Percentiles rank a stretch among this genome's conserved stretches.
These are phyloP conservation scores for Xylaria sp. DNA, from an alignment of 495 filamentous ascomycete species.

Conservation along the genomic window DNA sequence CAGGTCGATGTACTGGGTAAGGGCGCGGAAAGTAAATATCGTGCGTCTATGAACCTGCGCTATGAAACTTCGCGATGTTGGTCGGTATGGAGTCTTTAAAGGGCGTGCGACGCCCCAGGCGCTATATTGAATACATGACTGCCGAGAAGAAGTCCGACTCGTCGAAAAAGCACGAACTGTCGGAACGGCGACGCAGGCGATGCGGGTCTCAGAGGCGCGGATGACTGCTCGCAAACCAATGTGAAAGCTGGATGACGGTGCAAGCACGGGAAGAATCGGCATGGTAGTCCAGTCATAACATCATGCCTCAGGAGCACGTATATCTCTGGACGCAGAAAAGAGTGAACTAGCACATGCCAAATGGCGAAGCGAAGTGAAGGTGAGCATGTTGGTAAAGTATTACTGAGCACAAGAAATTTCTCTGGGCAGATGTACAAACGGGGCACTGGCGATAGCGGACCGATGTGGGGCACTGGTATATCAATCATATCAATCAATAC, in stretches of 20 bases:
- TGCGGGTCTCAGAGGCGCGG: slow-evolving; percentile 32
- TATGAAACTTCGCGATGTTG: slow-evolving; percentile 25
- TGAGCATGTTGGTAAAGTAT: background rate
- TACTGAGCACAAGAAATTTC: slow-evolving; percentile 18
- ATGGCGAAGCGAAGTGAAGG: slow-evolving; percentile 19
- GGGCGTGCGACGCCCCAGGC: slow-evolving; percentile 25
- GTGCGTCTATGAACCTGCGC: slow-evolving; percentile 39
- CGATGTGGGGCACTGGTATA: slow-evolving; percentile 12
- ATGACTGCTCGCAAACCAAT: slow-evolving; percentile 40
- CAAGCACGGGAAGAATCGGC: slow-evolving; percentile 34
- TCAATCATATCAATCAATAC: no score
- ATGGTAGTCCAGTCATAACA: slow-evolving; percentile 39
- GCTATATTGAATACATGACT: slow-evolving; percentile 35
- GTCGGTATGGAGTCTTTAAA: background rate
- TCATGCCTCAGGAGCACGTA: slow-evolving; percentile 31
- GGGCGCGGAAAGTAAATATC: slow-evolving; percentile 39
- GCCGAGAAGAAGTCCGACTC: slow-evolving; percentile 10
- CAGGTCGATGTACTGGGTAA: slow-evolving; percentile 52
- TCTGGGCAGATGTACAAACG: slow-evolving; percentile 10
- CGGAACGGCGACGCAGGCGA: slow-evolving; percentile 23
- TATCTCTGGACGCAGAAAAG: slow-evolving; percentile 15
- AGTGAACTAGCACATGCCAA: slow-evolving; percentile 25
- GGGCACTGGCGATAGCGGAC: slow-evolving; percentile 8
- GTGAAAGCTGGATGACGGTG: slow-evolving; percentile 38
- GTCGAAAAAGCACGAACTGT: slow-evolving; percentile 34